These are phyloP conservation scores for Cunninghamia lanceolata DNA, from an alignment of 75 land plant genomes.

Conservation along the genomic window DNA sequence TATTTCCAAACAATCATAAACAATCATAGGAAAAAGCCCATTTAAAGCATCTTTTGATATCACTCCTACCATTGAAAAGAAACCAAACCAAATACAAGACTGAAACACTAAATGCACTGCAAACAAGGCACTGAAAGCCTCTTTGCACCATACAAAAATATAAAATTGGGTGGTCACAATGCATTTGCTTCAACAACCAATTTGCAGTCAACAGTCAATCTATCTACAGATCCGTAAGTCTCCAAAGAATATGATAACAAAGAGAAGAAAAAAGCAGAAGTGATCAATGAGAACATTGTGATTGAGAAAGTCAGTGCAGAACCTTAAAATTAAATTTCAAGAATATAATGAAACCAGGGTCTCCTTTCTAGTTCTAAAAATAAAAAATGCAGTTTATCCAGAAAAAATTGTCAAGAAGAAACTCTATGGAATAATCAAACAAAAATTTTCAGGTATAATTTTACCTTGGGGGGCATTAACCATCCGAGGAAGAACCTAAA, in stretches of 20 bases:
- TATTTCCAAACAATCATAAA: neutral
- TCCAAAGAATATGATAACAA: neutral
- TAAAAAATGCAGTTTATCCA: neutral
- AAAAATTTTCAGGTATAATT: neutral
- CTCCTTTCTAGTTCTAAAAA: neutral
- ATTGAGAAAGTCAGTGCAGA: neutral
- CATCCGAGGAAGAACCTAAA: slow-evolving; percentile 35
- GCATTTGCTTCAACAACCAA: neutral
- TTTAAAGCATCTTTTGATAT: neutral
- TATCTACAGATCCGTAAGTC: neutral
- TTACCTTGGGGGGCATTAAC: slow-evolving; percentile 40
- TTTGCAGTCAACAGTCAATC: neutral
- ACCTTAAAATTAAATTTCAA: neutral
- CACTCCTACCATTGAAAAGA: too few species aligned
- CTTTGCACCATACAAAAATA: neutral
- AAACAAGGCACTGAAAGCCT: neutral
- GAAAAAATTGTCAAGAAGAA: neutral
- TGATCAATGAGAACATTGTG: neutral
- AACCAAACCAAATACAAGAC: neutral
- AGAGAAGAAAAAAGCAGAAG: neutral
- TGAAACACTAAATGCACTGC: neutral
- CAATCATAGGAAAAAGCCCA: neutral
- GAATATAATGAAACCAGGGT: neutral
- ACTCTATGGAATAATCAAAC: neutral
- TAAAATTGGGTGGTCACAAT: neutral